These are phyloP conservation scores for Flaveria linearis DNA, from an alignment of 129 eudicot genomes.

Conservation along the genomic window DNA sequence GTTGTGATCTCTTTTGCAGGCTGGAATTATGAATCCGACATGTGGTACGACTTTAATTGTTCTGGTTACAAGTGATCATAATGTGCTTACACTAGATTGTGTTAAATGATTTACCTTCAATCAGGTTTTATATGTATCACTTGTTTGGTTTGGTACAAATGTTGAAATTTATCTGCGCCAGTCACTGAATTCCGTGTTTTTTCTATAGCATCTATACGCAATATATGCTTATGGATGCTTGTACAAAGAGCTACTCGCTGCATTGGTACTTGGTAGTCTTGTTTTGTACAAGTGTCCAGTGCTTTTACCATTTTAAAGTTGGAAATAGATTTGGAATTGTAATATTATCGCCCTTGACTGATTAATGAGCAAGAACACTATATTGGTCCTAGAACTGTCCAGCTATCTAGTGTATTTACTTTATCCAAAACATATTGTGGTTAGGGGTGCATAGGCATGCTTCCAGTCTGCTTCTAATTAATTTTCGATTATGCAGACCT, in stretches of 20 bases:
- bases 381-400: background rate
- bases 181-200: background rate
- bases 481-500: background rate
- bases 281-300: constrained; percentile 18
- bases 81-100: constrained; percentile 16
- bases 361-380: background rate
- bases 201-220: background rate
- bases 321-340: constrained; percentile 3
- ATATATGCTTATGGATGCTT: background rate
- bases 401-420: background rate
- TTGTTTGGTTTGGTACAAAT: constrained; percentile 19
- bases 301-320: background rate
- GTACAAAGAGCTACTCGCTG: background rate
- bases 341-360: background rate
- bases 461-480: background rate
- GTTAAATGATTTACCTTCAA: background rate
- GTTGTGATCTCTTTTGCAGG: constrained; percentile 5
- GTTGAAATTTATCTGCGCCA: background rate
- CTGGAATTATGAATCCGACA: background rate
- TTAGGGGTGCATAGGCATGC: background rate
- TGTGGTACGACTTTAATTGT: background rate
- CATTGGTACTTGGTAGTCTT: constrained; percentile 10
- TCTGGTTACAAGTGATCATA: background rate
- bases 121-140: constrained; percentile 7
- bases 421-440: background rate